Conservation (phyloP, 768 basidiomycete species). For the Russula sp. region DNA sequence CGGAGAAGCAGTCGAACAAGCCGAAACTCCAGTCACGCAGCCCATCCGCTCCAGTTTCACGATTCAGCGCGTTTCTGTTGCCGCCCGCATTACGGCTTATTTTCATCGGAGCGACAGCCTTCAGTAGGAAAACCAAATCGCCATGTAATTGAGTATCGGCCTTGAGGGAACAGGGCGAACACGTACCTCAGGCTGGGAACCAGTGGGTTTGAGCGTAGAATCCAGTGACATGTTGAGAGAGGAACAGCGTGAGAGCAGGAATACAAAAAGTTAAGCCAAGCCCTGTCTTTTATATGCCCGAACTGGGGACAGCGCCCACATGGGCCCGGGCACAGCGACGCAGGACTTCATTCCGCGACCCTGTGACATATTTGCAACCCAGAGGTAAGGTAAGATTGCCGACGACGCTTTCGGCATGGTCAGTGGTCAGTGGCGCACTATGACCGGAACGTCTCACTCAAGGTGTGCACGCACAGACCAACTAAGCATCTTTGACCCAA, state of each 20-base stretch:
- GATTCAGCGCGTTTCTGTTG: slow-evolving; percentile 24
- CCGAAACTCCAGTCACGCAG: slow-evolving; percentile 30
- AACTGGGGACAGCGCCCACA: not conserved
- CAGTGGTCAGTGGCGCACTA: not conserved
- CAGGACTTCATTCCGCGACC: not conserved
- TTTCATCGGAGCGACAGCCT: slow-evolving; percentile 2
- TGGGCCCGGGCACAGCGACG: not conserved
- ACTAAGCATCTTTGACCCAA: too few relatives aligned
- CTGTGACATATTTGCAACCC: not conserved
- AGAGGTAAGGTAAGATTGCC: not conserved
- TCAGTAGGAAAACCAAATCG: not conserved
- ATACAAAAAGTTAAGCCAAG: not conserved
- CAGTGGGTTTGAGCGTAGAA: not conserved
- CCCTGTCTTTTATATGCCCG: slow-evolving; percentile 1
- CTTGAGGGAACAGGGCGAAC: not conserved
- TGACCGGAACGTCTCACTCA: too few relatives aligned
- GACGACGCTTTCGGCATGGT: not conserved
- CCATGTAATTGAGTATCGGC: not conserved
- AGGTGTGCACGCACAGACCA: too few relatives aligned
- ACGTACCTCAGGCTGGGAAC: slow-evolving; percentile 11
- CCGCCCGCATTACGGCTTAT: not conserved
- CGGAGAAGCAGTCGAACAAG: slow-evolving; percentile 24
- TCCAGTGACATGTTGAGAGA: not conserved
- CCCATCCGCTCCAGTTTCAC: slow-evolving; percentile 25
- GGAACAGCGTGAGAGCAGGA: not conserved